Evolutionary conservation across 768 basidiomycete species (phyloP).

Genomic region (Lactarius sp.): DNA sequence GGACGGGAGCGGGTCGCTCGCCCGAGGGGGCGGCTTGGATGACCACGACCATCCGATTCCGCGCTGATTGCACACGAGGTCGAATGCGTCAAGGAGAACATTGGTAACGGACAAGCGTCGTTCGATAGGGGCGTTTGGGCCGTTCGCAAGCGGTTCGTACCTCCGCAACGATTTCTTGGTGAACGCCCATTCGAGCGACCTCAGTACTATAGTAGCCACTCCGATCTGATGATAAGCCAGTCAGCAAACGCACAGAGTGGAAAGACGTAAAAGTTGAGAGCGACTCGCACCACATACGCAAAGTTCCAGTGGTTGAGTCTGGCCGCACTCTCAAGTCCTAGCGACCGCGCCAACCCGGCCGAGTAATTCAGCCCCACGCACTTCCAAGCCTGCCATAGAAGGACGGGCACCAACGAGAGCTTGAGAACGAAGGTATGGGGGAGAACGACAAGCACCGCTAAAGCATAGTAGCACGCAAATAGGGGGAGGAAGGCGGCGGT

Average conservation of each 20-base stretch:
- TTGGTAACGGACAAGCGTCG: background rate
- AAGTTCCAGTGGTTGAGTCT: constrained; percentile 7
- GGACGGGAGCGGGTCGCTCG: background rate
- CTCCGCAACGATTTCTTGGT: background rate
- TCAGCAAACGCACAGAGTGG: background rate
- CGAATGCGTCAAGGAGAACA: constrained; percentile 16
- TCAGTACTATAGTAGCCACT: background rate
- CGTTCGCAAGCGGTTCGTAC: background rate
- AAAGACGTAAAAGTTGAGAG: background rate
- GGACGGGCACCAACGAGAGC: constrained; percentile 9
- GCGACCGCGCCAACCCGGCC: background rate
- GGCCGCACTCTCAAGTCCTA: background rate
- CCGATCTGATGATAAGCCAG: background rate
- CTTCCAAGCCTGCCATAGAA: constrained; percentile 6
- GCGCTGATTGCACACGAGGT: constrained; percentile 17
- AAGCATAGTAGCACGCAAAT: constrained; percentile 1
- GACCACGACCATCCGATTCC: constrained; percentile 25
- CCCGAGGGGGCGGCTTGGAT: background rate
- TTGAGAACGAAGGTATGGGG: constrained; percentile 6
- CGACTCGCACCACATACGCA: constrained; percentile 11
- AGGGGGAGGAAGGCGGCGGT: constrained; percentile 7
- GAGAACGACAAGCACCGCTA: constrained; percentile 12
- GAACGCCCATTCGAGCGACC: constrained; percentile 18
- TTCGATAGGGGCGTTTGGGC: background rate
- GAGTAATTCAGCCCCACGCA: constrained; percentile 4